phyloP scores from a whole-genome alignment of 164 flowering plant species.

The Vitis vinifera region ASM3070453v1 NC_081805.1:4144501-4145000 shows the following conservation, averaged over 20 bases:
- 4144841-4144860: constrained; percentile 12
- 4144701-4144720: too few relatives aligned
- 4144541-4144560: too few relatives aligned
- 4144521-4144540: too few relatives aligned
- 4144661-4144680: too few relatives aligned
- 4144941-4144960: constrained; percentile 14
- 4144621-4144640: too few relatives aligned
- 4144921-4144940: constrained; percentile 21
- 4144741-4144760: constrained; percentile 37
- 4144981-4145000: constrained; percentile 8
- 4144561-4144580: too few relatives aligned
- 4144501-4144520: too few relatives aligned
- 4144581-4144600: too few relatives aligned
- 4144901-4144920: constrained; percentile 34
- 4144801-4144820: constrained; percentile 39
- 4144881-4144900: constrained; percentile 36
- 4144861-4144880: constrained; percentile 12
- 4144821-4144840: constrained; percentile 57
- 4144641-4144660: too few relatives aligned
- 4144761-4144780: constrained; percentile 53
- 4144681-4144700: too few relatives aligned
- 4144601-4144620: too few relatives aligned
- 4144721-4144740: constrained; percentile 27
- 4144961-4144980: constrained; percentile 16
- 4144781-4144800: constrained; percentile 52